phyloP scores from a whole-genome alignment of 2,329 filamentous ascomycete genomes.

The Camptophora hylomeconis region DNA sequence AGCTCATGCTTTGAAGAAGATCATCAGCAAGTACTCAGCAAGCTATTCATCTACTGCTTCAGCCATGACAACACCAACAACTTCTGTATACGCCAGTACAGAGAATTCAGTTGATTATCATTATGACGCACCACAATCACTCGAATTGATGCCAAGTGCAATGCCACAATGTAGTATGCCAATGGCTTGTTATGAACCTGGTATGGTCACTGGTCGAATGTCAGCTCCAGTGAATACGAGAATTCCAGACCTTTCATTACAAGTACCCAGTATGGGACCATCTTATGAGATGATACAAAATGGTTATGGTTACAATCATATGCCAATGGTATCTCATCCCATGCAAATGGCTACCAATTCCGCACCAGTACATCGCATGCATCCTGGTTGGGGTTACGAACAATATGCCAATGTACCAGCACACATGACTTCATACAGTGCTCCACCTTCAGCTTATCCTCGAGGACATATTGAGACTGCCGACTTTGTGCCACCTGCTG shows the following conservation, averaged over 20 bases:
- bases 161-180: conserved; percentile 36
- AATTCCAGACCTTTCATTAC: conserved; percentile 13
- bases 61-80: conserved; percentile 27
- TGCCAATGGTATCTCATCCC: conserved; percentile 11
- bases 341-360: conserved; percentile 23
- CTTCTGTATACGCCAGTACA: conserved; percentile 27
- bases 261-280: conserved; percentile 11
- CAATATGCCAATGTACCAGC: no score
- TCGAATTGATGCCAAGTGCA: conserved; percentile 2
- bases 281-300: conserved; percentile 10
- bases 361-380: conserved; percentile 24
- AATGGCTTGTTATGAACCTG: conserved; percentile 16
- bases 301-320: conserved; percentile 12
- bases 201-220: conserved; percentile 3
- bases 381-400: conserved; percentile 21
- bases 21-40: conserved; percentile 88
- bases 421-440: conserved; percentile 18
- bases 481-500: conserved; percentile 11
- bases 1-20: conserved; percentile 81
- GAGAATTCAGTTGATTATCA: conserved; percentile 35
- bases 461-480: conserved; percentile 9
- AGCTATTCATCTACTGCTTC: conserved; percentile 55
- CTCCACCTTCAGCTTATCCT: conserved; percentile 13
- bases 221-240: conserved; percentile 10
- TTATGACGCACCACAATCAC: conserved; percentile 30